A percentile compares a stretch with the other conserved stretches of the same genome.
phyloP scores from a whole-genome alignment of 1,284 basidiomycete genomes.

The Fistulinella cinereoalba region DNA sequence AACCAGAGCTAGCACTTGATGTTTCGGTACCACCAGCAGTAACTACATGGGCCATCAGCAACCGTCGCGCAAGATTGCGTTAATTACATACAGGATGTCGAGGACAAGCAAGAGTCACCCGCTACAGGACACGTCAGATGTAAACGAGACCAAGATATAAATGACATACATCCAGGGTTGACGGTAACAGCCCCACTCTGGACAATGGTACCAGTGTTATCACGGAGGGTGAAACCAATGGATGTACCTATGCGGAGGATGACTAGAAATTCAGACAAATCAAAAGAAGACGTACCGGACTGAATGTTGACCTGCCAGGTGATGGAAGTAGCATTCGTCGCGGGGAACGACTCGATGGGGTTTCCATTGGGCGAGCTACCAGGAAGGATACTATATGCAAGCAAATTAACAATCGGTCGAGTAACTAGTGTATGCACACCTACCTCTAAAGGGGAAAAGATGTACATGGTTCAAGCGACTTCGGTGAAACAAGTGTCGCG shows the following conservation, averaged over 20 bases:
- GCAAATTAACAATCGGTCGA: background rate
- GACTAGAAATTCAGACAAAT: background rate
- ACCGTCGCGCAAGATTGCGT: background rate
- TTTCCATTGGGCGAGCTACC: slow-evolving; percentile 38
- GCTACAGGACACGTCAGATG: slow-evolving; percentile 25
- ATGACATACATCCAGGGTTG: slow-evolving; percentile 42
- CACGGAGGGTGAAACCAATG: slow-evolving; percentile 53
- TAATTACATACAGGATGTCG: slow-evolving; percentile 17
- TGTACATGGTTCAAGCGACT: slow-evolving; percentile 2
- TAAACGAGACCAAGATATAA: background rate
- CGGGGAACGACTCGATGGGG: slow-evolving; percentile 40
- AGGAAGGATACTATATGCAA: slow-evolving; percentile 39
- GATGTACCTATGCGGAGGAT: slow-evolving; percentile 36
- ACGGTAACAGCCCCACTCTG: slow-evolving; percentile 54
- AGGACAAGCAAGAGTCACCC: slow-evolving; percentile 33
- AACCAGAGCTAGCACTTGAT: slow-evolving; percentile 20
- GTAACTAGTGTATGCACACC: background rate
- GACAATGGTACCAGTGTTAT: slow-evolving; percentile 44
- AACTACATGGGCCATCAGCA: slow-evolving; percentile 21
- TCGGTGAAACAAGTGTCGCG: background rate
- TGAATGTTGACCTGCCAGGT: slow-evolving; percentile 47
- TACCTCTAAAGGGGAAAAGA: slow-evolving; percentile 23
- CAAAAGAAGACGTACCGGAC: slow-evolving; percentile 2
- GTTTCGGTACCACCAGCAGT: slow-evolving; percentile 14
- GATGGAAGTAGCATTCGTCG: slow-evolving; percentile 34